Base-by-base conservation (phyloP, 768 basidiomycete genomes). In the Phaffia australis region DNA sequence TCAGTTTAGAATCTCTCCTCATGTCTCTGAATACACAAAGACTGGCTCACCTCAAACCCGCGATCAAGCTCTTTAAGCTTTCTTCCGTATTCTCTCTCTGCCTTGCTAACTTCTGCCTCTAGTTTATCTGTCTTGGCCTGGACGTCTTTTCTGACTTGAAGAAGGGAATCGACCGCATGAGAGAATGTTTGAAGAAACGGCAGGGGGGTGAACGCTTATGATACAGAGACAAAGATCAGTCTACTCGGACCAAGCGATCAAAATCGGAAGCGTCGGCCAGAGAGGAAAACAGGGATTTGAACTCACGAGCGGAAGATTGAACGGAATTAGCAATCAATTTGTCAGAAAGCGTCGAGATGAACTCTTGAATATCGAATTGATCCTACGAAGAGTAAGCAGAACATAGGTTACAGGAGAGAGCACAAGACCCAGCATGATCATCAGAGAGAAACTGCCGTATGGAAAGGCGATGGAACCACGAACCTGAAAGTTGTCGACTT, bases 181-280 rank as follows among this genome's bases (percentile, higher is more conserved):
- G 98, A 95, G 70, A 99, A 94, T 3, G 88, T 91, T 62, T 83
- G 80, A 68, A 97, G 87, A 77, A 97, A 95, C 0, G 93, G 90
- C 72, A 87, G 86, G 5, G 93, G 90, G 72, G 94, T 85, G 73
- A 94, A 94, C n/a, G 93, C 90, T 92, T 68, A 58, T 3, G 5
- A 27, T 27, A 4, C 8, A 27, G 27, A 54, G 49, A n/a, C 15
- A n/a, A 50, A 25, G 9, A 23, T 58, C 56, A 58, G 32, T 58
- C 56, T 23, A 23, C 9, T 54, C 21, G 56, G 32, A 32, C 23
- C 27, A 5, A 30, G 32, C 32, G 21, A 49, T n/a, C 9, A 30
- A 23, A 50, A 50, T 19, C 25, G 30, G 29, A 47, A 29, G 58
- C 65, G 27, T 48, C 47, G 79, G 77, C 60, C 70, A 58, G 57